phyloP scores from a whole-genome alignment of 768 basidiomycete species.

The Tricholoma furcatifolium region DNA sequence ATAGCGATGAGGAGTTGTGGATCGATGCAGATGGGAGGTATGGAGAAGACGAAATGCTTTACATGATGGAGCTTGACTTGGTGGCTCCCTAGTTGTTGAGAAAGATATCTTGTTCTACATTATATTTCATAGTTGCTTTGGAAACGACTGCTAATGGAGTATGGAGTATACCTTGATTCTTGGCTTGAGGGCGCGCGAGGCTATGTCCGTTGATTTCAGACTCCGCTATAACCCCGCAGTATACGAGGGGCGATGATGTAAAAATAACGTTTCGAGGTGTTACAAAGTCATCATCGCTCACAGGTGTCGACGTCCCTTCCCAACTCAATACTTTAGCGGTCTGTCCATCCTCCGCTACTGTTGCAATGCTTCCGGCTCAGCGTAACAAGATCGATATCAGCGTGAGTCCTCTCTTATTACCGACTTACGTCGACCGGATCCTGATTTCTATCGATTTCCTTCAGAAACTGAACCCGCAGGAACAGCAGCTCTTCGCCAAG shows the following conservation, averaged over 20 bases:
- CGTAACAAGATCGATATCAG: constrained; percentile 95
- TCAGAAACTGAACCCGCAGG: constrained; percentile 83
- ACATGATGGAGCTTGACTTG: constrained; percentile 11
- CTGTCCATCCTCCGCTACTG: constrained; percentile 24
- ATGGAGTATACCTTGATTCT: neutral
- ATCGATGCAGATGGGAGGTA: neutral
- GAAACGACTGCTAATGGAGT: constrained; percentile 3
- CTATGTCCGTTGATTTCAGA: constrained; percentile 17
- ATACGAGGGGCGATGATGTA: constrained; percentile 15
- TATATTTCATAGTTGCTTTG: constrained; percentile 3
- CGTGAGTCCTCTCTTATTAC: constrained; percentile 45
- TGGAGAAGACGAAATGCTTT: constrained; percentile 8
- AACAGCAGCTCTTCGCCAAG: constrained; percentile 90
- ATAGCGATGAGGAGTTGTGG: constrained; percentile 16
- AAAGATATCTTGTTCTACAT: neutral
- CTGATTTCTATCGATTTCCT: constrained; percentile 23
- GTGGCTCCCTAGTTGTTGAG: neutral
- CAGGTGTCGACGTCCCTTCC: constrained; percentile 7
- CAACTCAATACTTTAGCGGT: constrained; percentile 20
- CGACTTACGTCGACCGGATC: constrained; percentile 7
- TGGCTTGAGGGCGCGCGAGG: constrained; percentile 4
- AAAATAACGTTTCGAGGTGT: constrained; percentile 15
- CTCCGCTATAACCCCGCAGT: constrained; percentile 32
- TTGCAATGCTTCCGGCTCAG: constrained; percentile 68
- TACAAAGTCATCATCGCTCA: constrained; percentile 18